Conservation (phyloP, 805 yeast genomes). For the Candida yuanshanica region DNA sequence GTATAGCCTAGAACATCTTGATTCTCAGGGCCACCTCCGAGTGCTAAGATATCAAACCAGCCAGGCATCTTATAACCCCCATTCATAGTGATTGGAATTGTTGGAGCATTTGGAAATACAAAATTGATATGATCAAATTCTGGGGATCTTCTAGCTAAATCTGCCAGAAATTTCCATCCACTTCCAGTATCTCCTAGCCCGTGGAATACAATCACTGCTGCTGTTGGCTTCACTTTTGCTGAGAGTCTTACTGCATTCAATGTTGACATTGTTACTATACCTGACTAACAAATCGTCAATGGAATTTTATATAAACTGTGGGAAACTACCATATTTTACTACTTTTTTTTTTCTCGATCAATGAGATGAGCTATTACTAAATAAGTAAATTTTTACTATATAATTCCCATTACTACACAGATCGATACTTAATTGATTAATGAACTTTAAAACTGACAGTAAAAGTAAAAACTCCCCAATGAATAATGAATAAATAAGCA, state of each 20-base stretch:
- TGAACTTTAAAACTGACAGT: too few relatives aligned
- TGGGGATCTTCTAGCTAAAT: slow-evolving; percentile 41
- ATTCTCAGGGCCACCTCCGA: slow-evolving; percentile 38
- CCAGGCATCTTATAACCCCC: slow-evolving; percentile 66
- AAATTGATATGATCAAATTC: slow-evolving; percentile 56
- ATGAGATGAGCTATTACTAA: too few relatives aligned
- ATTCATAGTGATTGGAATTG: slow-evolving; percentile 59
- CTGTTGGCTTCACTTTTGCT: slow-evolving; percentile 37
- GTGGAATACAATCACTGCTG: slow-evolving; percentile 73
- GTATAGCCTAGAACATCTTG: slow-evolving; percentile 51
- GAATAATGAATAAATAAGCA: neutral
- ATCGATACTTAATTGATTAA: too few relatives aligned
- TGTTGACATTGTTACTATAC: slow-evolving; percentile 9
- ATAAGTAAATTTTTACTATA: too few relatives aligned
- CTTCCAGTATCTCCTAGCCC: slow-evolving; percentile 90
- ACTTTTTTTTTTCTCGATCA: too few relatives aligned
- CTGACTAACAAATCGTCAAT: too few relatives aligned
- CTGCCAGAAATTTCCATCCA: slow-evolving; percentile 85
- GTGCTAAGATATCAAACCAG: slow-evolving; percentile 76
- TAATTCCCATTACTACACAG: too few relatives aligned
- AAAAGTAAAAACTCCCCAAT: neutral
- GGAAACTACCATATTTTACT: too few relatives aligned
- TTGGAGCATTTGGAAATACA: slow-evolving; percentile 90
- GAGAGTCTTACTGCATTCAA: slow-evolving; percentile 28
- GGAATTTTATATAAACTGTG: too few relatives aligned